These are phyloP conservation scores for Chenopodium album DNA, from an alignment of 148 eudicot species.

Conservation along the genomic window DNA sequence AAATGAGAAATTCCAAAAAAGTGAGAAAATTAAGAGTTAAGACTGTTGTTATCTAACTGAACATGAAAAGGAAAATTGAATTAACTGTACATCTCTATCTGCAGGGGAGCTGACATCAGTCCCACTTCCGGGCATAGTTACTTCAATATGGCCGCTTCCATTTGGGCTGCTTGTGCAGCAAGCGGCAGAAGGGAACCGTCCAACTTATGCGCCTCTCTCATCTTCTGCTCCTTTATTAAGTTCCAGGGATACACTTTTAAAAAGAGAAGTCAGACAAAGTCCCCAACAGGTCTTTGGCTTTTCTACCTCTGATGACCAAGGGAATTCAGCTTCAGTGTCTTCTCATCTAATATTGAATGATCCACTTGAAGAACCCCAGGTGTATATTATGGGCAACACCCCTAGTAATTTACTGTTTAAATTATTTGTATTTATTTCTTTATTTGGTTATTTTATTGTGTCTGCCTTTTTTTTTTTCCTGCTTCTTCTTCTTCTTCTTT, in stretches of 20 bases:
- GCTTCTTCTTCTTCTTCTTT: not conserved
- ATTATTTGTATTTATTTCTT: no score
- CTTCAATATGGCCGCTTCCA: constrained; percentile 95
- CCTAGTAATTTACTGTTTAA: no score
- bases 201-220: constrained; percentile 39
- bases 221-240: constrained; percentile 51
- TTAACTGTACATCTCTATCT: constrained; percentile 2
- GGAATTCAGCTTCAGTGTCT: constrained; percentile 48
- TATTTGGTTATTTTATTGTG: no score
- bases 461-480: no score
- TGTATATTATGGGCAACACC: constrained; percentile 20
- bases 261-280: constrained; percentile 67
- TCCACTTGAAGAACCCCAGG: constrained; percentile 87
- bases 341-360: constrained; percentile 87
- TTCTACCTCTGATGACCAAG: constrained; percentile 38
- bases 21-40: not conserved
- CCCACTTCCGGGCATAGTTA: constrained; percentile 62
- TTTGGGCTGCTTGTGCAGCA: constrained; percentile 89
- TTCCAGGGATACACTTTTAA: constrained; percentile 54
- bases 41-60: not conserved
- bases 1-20: not conserved
- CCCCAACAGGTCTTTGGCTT: constrained; percentile 45
- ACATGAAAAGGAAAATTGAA: not conserved
- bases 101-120: constrained; percentile 84
- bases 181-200: constrained; percentile 57